These are phyloP conservation scores for Debaryomyces nepalensis DNA, from an alignment of 1,139 yeast genomes.

Conservation along the genomic window DNA sequence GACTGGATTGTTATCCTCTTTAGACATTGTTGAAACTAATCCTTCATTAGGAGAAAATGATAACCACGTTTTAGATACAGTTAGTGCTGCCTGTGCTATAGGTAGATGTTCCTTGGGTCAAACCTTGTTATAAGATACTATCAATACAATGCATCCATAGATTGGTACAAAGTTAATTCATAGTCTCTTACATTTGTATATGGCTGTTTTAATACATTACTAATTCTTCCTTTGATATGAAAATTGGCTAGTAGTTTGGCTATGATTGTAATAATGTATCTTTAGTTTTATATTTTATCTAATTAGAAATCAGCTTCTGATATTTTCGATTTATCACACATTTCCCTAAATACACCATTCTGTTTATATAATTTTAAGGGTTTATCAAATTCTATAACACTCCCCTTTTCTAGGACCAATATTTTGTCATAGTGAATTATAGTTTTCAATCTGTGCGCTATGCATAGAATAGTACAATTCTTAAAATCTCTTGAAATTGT, in stretches of 20 bases:
- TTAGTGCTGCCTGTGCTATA: conserved; percentile 86
- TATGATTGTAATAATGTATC: neutral
- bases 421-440: conserved; percentile 43
- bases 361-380: conserved; percentile 28
- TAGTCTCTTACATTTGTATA: neutral
- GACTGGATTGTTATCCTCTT: conserved; percentile 80
- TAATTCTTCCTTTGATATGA: too few relatives aligned
- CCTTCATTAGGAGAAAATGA: conserved; percentile 86
- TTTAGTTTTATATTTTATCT: neutral
- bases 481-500: conserved; percentile 40
- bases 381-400: conserved; percentile 26
- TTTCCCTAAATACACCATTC: conserved; percentile 46
- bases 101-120: conserved; percentile 96
- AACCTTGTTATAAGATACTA: conserved; percentile 59
- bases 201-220: neutral
- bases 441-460: conserved; percentile 47
- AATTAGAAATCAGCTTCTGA: conserved; percentile 3
- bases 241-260: too few relatives aligned
- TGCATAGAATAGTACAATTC: conserved; percentile 45
- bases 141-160: neutral
- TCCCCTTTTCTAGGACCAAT: conserved; percentile 39
- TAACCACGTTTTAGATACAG: conserved; percentile 79
- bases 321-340: conserved; percentile 65
- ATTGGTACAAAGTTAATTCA: neutral
- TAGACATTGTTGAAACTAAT: conserved; percentile 94